Base-by-base conservation (phyloP, 768 basidiomycete species). In the Sutorius australiensis region DNA sequence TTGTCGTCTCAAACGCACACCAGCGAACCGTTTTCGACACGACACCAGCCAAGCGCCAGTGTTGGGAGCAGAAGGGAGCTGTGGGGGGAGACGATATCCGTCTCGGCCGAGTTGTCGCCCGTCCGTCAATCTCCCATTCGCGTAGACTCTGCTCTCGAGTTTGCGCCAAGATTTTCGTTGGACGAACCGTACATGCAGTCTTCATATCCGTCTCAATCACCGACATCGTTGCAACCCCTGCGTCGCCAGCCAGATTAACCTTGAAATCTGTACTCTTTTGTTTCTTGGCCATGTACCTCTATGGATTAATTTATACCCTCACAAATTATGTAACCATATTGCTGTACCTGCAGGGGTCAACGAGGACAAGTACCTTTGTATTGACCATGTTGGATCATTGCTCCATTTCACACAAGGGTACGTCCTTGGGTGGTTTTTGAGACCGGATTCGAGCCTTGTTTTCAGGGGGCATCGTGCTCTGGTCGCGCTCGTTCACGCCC, bases 401-500 rank as follows among this genome's bases (percentile, higher is more conserved):
- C 69, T 94, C 92, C 28, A 95, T 98, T 64, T 92, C 92, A 9
- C 92, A 94, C 71, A 91, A 91, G 80, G 92, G 93, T 87, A 69
- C 45, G 50, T 43, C 13, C 11, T 38, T 24, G 17, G 8, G 50
- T 7, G n/a, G 24, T 1, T 8, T 44, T 48, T 7, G 3, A 43
- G 56, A 43, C 17, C 19, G 10, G 31, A 41, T 6, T 45, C 53
- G 36, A 64, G 48, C 46, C 54, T 46, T 34, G 9, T 32, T 58
- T 43, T 2, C 65, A 94, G 94, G 93, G 54, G 95, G 95, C 32
- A 75, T 97, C 50, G 87, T 98, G 33, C 79, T 98, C 32, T 98
- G 94, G 94, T 92, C 92, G 24, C 83, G 87, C 45, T 94, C 95
- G 2, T 98, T 95, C 73, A 95, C 94, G 0, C 94, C 95, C 5